Evolutionary conservation across 2,329 filamentous ascomycete species (phyloP).

Genomic region (Hypoxylon sp.): DNA sequence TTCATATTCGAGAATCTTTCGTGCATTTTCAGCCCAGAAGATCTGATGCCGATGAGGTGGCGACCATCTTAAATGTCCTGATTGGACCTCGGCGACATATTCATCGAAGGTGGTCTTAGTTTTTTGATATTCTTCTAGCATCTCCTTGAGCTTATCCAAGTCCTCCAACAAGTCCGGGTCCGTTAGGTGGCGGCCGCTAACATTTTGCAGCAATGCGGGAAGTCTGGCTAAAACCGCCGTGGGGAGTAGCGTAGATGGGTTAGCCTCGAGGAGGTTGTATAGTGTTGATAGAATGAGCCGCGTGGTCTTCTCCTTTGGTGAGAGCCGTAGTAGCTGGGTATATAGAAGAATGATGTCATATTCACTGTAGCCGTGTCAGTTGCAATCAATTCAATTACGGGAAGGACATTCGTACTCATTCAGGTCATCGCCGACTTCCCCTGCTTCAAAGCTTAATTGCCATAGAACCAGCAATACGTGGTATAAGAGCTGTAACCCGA

Average conservation of each 20-base stretch:
- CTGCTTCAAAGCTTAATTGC: constrained; percentile 96
- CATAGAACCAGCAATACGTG: constrained; percentile 94
- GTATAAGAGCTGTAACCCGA: constrained; percentile 93
- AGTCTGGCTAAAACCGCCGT: constrained; percentile 89
- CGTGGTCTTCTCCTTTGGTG: constrained; percentile 98
- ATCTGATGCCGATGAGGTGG: constrained; percentile 88
- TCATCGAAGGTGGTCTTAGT: constrained; percentile 87
- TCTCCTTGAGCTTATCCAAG: constrained; percentile 71
- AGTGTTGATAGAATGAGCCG: constrained; percentile 91
- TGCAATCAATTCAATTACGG: background rate
- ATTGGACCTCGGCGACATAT: constrained; percentile 87
- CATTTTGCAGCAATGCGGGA: constrained; percentile 75
- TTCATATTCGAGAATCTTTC: constrained; percentile 86
- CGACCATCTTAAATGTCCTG: constrained; percentile 92
- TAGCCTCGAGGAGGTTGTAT: constrained; percentile 82
- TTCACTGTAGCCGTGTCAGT: constrained; percentile 72
- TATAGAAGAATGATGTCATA: constrained; percentile 94
- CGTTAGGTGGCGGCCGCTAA: constrained; percentile 73
- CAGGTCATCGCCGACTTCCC: constrained; percentile 78
- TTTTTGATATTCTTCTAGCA: constrained; percentile 77
- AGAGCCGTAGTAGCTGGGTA: constrained; percentile 90
- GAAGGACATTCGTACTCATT: constrained; percentile 77
- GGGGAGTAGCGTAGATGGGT: constrained; percentile 82
- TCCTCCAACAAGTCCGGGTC: constrained; percentile 77
- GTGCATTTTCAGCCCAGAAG: constrained; percentile 94